phyloP scores from a whole-genome alignment of 257 asterid species.

The Phtheirospermum japonicum region DNA sequence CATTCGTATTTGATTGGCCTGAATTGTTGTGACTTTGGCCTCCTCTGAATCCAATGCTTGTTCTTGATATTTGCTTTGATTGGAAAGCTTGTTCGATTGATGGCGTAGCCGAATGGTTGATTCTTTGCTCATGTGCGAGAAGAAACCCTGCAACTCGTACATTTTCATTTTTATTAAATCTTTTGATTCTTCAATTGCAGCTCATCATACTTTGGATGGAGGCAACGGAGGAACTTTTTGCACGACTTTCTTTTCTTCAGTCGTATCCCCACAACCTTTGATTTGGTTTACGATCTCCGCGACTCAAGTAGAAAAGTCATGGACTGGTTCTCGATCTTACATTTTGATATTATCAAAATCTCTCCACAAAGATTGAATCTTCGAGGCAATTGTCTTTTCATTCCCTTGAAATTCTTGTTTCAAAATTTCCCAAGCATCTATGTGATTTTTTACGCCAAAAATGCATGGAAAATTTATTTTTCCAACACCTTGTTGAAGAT shows the following conservation, averaged over 20 bases:
- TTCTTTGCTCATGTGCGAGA: conserved; percentile 5
- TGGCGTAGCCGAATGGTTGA: neutral
- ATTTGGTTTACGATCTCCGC: neutral
- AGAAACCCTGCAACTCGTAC: neutral
- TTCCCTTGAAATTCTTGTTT: neutral
- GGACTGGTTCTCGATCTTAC: neutral
- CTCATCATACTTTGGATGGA: neutral
- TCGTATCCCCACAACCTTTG: neutral
- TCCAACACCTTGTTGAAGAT: conserved; percentile 2
- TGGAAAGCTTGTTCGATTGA: conserved; percentile 15
- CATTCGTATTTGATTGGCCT: neutral
- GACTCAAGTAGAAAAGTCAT: neutral
- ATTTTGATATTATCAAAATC: neutral
- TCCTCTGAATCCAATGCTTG: too few species aligned
- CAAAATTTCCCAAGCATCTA: neutral
- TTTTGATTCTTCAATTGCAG: neutral
- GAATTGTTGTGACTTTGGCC: too few species aligned
- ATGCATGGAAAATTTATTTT: neutral
- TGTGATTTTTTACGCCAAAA: neutral
- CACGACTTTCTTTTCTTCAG: neutral
- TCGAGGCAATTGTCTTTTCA: neutral
- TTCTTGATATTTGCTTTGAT: too few species aligned
- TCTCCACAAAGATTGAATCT: neutral
- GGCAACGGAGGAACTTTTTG: neutral
- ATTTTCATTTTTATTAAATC: neutral